Conservation (phyloP, 1,284 basidiomycete species). For the Cutaneotrichosporon cavernicola region DNA sequence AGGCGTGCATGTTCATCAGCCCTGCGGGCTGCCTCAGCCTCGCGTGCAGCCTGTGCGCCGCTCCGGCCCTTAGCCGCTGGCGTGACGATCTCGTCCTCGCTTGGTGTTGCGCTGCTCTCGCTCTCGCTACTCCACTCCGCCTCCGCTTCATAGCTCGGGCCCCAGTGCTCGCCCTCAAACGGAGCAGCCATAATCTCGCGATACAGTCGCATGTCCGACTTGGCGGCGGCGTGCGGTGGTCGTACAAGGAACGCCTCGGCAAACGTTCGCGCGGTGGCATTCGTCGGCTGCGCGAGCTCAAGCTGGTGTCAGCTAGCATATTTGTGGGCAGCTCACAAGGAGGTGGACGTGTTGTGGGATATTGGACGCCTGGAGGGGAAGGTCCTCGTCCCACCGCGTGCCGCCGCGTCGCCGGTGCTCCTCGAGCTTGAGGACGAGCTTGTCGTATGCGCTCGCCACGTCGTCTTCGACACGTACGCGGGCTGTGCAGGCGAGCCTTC, state of each 20-base stretch:
- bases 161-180: conserved; percentile 37
- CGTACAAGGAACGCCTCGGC: conserved; percentile 34
- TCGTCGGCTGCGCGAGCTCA: conserved; percentile 31
- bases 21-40: conserved; percentile 20
- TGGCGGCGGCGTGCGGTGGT: conserved; percentile 14
- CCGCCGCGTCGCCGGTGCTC: conserved; percentile 20
- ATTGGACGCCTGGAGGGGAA: conserved; percentile 35
- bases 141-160: conserved; percentile 41
- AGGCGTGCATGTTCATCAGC: conserved; percentile 22
- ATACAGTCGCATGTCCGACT: conserved; percentile 37
- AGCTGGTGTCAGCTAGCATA: conserved; percentile 28
- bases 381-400: conserved; percentile 36
- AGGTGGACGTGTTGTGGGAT: conserved; percentile 45
- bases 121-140: conserved; percentile 45
- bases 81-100: conserved; percentile 30
- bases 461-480: conserved; percentile 37
- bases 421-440: conserved; percentile 28
- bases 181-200: conserved; percentile 45
- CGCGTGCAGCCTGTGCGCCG: conserved; percentile 7
- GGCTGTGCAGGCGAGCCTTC: conserved; percentile 29
- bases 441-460: conserved; percentile 36
- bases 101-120: neutral
- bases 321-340: conserved; percentile 26
- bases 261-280: conserved; percentile 27
- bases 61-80: conserved; percentile 3